Evolutionary conservation across 1,284 basidiomycete species (phyloP).

Genomic region (Phylloporus sp.): DNA sequence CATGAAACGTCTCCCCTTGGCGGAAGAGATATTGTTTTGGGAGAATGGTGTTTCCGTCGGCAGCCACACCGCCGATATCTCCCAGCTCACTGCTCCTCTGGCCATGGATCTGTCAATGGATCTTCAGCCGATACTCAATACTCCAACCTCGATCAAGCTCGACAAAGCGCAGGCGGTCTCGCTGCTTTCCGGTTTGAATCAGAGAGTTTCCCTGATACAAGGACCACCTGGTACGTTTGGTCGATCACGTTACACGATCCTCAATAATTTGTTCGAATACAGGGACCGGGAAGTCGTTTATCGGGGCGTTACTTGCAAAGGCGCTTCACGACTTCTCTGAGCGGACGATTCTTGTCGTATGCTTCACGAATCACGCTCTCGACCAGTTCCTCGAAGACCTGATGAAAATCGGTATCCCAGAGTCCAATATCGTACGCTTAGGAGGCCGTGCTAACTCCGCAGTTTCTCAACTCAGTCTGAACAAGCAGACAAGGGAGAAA

Average conservation of each 20-base stretch:
- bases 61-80: slow-evolving; percentile 14
- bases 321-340: slow-evolving; percentile 54
- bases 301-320: slow-evolving; percentile 69
- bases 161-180: slow-evolving; percentile 61
- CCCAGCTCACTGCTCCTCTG: slow-evolving; percentile 46
- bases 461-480: slow-evolving; percentile 53
- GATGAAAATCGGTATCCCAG: slow-evolving; percentile 63
- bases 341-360: slow-evolving; percentile 65
- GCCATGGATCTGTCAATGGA: slow-evolving; percentile 46
- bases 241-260: neutral
- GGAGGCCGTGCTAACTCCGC: slow-evolving; percentile 60
- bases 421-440: slow-evolving; percentile 54
- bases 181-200: slow-evolving; percentile 59
- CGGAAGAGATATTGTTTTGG: slow-evolving; percentile 62
- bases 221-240: slow-evolving; percentile 65
- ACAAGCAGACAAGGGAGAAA: slow-evolving; percentile 35
- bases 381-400: slow-evolving; percentile 70
- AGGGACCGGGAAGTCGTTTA: slow-evolving; percentile 77
- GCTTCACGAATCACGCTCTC: slow-evolving; percentile 73
- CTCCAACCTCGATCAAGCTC: slow-evolving; percentile 50
- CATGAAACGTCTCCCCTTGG: slow-evolving; percentile 52
- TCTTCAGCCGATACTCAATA: slow-evolving; percentile 48
- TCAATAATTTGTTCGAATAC: slow-evolving; percentile 5
- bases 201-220: slow-evolving; percentile 66
- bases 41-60: slow-evolving; percentile 37